Conservation (phyloP, 2,329 filamentous ascomycete genomes). For the Venturia asperata region DNA sequence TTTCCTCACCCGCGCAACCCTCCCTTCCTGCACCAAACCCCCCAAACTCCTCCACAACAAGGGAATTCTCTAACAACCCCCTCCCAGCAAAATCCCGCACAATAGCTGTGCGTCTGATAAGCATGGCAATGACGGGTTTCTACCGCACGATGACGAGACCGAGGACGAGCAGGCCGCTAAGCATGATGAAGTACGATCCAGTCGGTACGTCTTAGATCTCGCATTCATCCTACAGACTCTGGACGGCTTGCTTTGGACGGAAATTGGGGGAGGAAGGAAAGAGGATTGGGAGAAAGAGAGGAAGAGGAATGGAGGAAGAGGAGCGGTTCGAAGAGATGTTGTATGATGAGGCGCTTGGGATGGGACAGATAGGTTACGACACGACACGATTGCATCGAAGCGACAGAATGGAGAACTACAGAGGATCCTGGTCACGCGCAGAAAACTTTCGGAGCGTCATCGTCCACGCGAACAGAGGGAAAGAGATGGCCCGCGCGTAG, state of each 20-base stretch:
- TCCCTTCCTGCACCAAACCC: not conserved
- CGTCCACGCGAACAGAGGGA: not conserved
- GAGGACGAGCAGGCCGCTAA: conserved; percentile 72
- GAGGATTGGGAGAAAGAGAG: no score
- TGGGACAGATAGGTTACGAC: no score
- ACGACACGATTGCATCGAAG: no score
- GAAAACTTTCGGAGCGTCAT: no score
- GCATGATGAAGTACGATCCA: conserved; percentile 98
- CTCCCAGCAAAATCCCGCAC: conserved; percentile 76
- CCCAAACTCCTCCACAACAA: not conserved
- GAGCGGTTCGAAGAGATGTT: no score
- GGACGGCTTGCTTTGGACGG: not conserved
- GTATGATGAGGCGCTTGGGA: no score
- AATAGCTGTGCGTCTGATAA: conserved; percentile 86
- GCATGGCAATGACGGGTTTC: conserved; percentile 98
- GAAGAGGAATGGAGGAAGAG: no score
- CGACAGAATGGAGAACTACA: no score
- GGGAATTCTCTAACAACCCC: not conserved
- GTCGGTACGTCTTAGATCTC: conserved; percentile 57
- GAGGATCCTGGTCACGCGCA: no score
- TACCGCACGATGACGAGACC: conserved; percentile 87
- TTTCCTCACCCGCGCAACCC: not conserved
- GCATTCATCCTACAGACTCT: not conserved
- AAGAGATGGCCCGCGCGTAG: not conserved
- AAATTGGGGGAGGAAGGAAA: no score